Base-by-base conservation (phyloP, 148 eudicot species). In the Spergularia marina region DNA sequence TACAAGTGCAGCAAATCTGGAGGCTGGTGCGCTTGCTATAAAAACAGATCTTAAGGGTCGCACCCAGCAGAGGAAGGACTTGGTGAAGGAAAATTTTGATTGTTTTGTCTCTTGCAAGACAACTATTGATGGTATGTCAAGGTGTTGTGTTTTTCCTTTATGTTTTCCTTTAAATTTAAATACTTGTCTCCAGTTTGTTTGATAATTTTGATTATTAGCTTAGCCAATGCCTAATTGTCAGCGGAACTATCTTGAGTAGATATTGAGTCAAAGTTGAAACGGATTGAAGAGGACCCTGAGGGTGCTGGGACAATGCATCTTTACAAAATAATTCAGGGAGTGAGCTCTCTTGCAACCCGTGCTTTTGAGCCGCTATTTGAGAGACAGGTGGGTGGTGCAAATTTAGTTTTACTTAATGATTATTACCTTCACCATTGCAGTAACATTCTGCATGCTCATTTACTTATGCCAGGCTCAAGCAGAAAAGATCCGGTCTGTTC, bases 211-310 rank as follows among this genome's bases (percentile, higher is more conserved):
- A 17, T 44, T 61, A 10, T 14, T 79, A 65, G 73, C 56, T 66
- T 54, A 39, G 64, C 49, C 44, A 17, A 54, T 30, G 71, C 82
- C 61, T 80, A 23, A 76, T 65, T 58, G 34, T 71, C 57, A 53
- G 44, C 62, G 53, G 67, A 23, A 70, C 69, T 72, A 55, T 81
- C 60, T 77, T 76, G 83, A 76, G 76, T 86, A 96, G 99, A 96
- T 83, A 96, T 96, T 55, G 91, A 96, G 76, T 89, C 93, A 53
- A 96, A 96, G 90, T 72, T 96, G 87, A 92, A 80, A 79, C 86
- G 98, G 73, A 92, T 92, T 80, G 99, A 96, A 87, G 97, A 96
- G 76, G 99, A 96, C 68, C 98, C 97, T 70, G 99, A 96, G 87
- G 98, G 99, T 74, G 85, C 98, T 76, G 99, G 99, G 40, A 96